Evolutionary conservation across 192 early-diverging fungal genomes (phyloP), one percentile per base, ranked within the genome.

Genomic region (Pilaira anomala): DNA sequence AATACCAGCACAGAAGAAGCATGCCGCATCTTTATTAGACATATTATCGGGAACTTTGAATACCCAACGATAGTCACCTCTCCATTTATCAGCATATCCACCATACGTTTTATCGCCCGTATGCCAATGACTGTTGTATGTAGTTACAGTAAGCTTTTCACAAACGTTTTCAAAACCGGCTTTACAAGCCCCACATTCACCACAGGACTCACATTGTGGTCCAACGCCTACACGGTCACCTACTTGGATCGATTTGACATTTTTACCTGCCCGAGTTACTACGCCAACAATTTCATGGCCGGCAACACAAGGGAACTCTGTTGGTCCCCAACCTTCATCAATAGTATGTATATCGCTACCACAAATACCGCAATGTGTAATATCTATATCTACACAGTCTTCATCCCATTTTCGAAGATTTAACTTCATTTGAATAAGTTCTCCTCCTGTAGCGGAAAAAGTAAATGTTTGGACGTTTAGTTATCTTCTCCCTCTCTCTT

Each of bases 291-390:
- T 76, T 53, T 87, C 81, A 60, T 87, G 85, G 1, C 82, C 82
- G 26, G 71, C 65, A 26, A 86, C 68, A 28, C 74, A 58, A 45
- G 80, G 78, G n/a, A 73, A 79, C 21, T 45, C 16, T 12, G 67
- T 69, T 22, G 51, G 42, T 2, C 53, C 53, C 53, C 33, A 36
- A 30, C 14, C n/a, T 36, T 12, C 33, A 39, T 57, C 22, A 13
- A 84, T 66, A 24, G 78, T 87, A 75, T 93, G 87, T 42, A 90
- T 63, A 72, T 95, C 93, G 6, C 85, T 84, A 48, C 80, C 84
- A 69, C 92, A 93, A 56, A 93, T 85, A 57, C 90, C 89, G 48
- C 86, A 87, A 76, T 87, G 80, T 13, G 58, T 66, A 25, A 83
- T 69, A 6, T 75, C 64, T 11, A 83, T 73, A 45, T 83, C 81